Evolutionary conservation across 2,329 filamentous ascomycete species (phyloP), one percentile per base, ranked within the genome.

Genomic region (Arthrobotrys musiformis): DNA sequence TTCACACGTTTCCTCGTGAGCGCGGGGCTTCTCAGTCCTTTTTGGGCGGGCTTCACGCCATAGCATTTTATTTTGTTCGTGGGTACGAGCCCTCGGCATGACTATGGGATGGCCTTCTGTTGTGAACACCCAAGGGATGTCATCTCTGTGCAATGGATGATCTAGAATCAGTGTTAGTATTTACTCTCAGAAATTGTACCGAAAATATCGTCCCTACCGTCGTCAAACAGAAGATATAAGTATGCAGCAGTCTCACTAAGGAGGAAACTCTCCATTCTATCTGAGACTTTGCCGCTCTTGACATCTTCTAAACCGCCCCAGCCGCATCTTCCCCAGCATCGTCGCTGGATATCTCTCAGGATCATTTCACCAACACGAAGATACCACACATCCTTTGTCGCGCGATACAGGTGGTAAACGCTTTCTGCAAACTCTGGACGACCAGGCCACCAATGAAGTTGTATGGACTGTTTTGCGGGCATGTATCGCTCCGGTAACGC

Each of bases 231-330:
- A 67, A 99, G 85, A 83, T 96, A 98, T 79, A 99, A 86, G 83
- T 99, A 99, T 84, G 98, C 97, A 50, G 93, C 91, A 0, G 95
- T 99, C 84, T 99, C 95, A 13, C 95, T 94, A 0, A 99, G 87
- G 82, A 98, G 98, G 86, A 98, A 99, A 82, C 94, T 98, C 84
- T 99, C 95, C 95, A 98, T 98, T 35, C 95, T 91, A 82, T 99
- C 94, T 80, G 89, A 92, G 83, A 93, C 89, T 84, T 97, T 93
- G 2, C 94, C 94, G 24, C 46, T 74, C 13, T 69, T 37, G 7
- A 68, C 69, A 44, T 78, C 67, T n/a, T 74, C 60, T 35, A 73
- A 7, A 9, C 75, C 94, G 13, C 94, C 92, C 93, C 94, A 98
- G 44, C 95, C 95, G 81, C 95, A 99, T 78, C 89, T 88, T 0